Evolutionary conservation across 2,329 filamentous ascomycete species (phyloP).

Genomic region (Exophiala alcalophila): DNA sequence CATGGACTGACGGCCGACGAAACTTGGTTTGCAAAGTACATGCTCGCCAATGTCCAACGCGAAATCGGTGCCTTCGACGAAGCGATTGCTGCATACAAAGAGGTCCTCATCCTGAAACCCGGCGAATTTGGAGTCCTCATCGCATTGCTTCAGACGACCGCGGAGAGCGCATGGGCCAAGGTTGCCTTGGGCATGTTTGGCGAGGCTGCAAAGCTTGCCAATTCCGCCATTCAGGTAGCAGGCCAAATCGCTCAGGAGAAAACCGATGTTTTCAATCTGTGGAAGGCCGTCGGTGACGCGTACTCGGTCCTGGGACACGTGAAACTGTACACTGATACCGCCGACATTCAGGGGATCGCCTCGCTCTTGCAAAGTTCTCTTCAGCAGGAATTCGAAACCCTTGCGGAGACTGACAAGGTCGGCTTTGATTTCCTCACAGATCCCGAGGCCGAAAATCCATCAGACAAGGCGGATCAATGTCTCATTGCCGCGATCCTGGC

Average conservation of each 20-base stretch:
- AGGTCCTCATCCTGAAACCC: constrained; percentile 65
- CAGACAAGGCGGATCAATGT: constrained; percentile 49
- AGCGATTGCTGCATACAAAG: constrained; percentile 71
- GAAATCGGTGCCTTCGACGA: constrained; percentile 88
- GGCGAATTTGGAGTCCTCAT: constrained; percentile 83
- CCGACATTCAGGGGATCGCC: constrained; percentile 50
- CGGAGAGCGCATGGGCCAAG: constrained; percentile 74
- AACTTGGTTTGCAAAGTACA: constrained; percentile 93
- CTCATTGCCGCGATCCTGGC: constrained; percentile 74
- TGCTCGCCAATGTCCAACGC: constrained; percentile 90
- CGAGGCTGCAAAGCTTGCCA: constrained; percentile 69
- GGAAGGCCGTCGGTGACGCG: constrained; percentile 88
- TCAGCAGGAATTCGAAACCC: constrained; percentile 55
- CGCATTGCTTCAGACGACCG: constrained; percentile 80
- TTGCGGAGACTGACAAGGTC: constrained; percentile 66
- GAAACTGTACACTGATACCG: constrained; percentile 61
- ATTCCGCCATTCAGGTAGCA: constrained; percentile 67
- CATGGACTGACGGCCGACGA: constrained; percentile 60
- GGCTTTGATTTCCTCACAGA: constrained; percentile 30
- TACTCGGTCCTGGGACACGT: constrained; percentile 80
- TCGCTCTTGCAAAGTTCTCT: constrained; percentile 8
- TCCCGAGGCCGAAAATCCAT: constrained; percentile 27
- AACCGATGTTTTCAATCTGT: constrained; percentile 80
- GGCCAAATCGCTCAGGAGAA: constrained; percentile 58
- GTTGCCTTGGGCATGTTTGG: constrained; percentile 84